phyloP scores from a whole-genome alignment of 1,284 basidiomycete species.

The Cryptococcus jaspeensis region DNA sequence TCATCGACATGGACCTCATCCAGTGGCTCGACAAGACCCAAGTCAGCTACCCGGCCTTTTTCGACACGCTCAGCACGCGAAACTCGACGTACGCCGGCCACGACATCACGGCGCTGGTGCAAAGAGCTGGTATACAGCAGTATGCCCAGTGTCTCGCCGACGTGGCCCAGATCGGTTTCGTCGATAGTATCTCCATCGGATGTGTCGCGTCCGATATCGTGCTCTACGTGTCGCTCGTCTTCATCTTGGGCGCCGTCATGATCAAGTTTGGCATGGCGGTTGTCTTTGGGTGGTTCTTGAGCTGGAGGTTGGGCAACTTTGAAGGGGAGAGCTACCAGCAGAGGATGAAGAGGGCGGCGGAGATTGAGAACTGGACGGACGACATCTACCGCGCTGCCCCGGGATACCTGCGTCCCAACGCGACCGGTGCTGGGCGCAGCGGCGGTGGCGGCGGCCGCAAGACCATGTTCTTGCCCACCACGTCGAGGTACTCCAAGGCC shows the following conservation, averaged over 20 bases:
- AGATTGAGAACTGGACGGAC: constrained; percentile 95
- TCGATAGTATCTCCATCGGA: constrained; percentile 90
- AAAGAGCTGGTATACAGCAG: constrained; percentile 60
- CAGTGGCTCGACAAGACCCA: constrained; percentile 76
- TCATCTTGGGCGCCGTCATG: constrained; percentile 94
- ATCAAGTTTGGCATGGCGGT: constrained; percentile 98
- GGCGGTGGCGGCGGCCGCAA: constrained; percentile 56
- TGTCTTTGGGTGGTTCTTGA: constrained; percentile 95
- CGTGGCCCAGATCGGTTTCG: constrained; percentile 81
- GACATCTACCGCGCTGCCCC: constrained; percentile 96
- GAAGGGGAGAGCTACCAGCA: constrained; percentile 89
- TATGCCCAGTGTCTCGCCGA: constrained; percentile 83
- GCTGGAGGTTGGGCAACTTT: constrained; percentile 91
- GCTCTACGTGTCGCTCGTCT: constrained; percentile 90
- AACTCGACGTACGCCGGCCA: constrained; percentile 74
- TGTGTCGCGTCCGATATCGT: constrained; percentile 94
- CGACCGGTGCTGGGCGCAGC: constrained; percentile 45
- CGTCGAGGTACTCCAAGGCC: constrained; percentile 79
- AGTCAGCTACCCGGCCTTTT: constrained; percentile 77
- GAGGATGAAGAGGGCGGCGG: constrained; percentile 82
- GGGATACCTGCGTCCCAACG: constrained; percentile 85
- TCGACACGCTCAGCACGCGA: constrained; percentile 69
- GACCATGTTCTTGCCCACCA: constrained; percentile 69
- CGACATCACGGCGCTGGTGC: constrained; percentile 81
- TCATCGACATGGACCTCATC: constrained; percentile 82